Evolutionary conservation across 176 grass and related monocot genomes (phyloP).

Genomic region (Cymbopogon citratus): DNA sequence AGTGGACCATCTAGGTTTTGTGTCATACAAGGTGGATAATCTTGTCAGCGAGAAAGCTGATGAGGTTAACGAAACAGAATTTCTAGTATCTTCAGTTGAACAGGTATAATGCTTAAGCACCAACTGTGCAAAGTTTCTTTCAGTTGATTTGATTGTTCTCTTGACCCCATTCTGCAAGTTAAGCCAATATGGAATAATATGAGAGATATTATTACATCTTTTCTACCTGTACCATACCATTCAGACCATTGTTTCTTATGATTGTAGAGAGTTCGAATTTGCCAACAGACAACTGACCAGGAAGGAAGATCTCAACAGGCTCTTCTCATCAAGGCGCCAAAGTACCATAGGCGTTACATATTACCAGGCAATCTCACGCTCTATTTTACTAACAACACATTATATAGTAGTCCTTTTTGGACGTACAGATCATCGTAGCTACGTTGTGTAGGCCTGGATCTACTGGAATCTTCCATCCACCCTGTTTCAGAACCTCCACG

Average conservation of each 20-base stretch:
- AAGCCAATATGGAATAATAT: background rate
- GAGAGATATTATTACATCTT: background rate
- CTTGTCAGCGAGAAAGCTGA: conserved; percentile 71
- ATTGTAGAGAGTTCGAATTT: conserved; percentile 65
- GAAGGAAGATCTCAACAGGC: conserved; percentile 82
- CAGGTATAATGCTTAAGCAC: conserved; percentile 54
- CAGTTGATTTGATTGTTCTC: background rate
- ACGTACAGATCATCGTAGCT: conserved; percentile 4
- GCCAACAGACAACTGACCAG: conserved; percentile 59
- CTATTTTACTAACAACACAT: background rate
- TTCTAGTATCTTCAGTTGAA: conserved; percentile 77
- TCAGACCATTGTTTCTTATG: conserved; percentile 22
- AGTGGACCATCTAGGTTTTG: conserved; percentile 83
- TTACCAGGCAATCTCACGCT: conserved; percentile 53
- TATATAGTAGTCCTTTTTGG: background rate
- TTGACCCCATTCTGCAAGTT: background rate
- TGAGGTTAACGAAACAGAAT: conserved; percentile 64
- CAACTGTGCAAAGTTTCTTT: background rate
- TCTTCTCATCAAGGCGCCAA: conserved; percentile 66
- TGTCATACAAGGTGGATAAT: conserved; percentile 88
- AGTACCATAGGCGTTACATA: conserved; percentile 82
- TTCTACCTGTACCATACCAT: background rate
- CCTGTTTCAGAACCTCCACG: conserved; percentile 42
- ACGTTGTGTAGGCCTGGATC: conserved; percentile 34
- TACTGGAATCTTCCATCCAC: conserved; percentile 56